These are phyloP conservation scores for Aspergillus sp. DNA, from an alignment of 2,329 filamentous ascomycete species.

Conservation along the genomic window DNA sequence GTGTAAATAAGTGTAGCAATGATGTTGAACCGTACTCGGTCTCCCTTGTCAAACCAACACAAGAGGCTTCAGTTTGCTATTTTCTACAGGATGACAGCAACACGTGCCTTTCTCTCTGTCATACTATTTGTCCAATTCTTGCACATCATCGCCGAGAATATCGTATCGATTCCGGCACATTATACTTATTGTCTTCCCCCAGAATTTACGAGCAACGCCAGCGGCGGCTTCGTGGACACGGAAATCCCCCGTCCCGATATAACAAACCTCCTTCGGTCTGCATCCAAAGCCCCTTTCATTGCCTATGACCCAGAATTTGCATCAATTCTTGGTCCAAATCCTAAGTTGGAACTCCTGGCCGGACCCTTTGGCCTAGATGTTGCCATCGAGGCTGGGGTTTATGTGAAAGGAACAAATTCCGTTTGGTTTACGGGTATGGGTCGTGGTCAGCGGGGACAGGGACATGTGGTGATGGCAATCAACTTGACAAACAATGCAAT, in stretches of 20 bases:
- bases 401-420: too few relatives aligned
- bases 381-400: neutral
- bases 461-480: neutral
- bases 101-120: too few relatives aligned
- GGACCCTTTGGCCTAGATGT: neutral
- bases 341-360: neutral
- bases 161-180: neutral
- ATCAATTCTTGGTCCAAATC: neutral
- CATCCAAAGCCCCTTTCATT: neutral
- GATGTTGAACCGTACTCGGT: too few relatives aligned
- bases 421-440: neutral
- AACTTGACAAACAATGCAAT: neutral
- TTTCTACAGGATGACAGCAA: too few relatives aligned
- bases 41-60: too few relatives aligned
- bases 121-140: too few relatives aligned
- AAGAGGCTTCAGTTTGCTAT: too few relatives aligned
- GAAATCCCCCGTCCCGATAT: neutral
- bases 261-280: too few relatives aligned
- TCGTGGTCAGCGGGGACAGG: too few relatives aligned
- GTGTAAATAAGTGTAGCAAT: too few relatives aligned
- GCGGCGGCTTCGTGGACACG: neutral
- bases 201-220: neutral
- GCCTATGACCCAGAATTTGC: neutral
- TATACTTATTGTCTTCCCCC: neutral
- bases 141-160: neutral